A percentile compares a stretch with the other conserved stretches of the same genome.
Evolutionary conservation across 31 red algal species (phyloP).

Genomic region (Asparagopsis taxiformis): DNA sequence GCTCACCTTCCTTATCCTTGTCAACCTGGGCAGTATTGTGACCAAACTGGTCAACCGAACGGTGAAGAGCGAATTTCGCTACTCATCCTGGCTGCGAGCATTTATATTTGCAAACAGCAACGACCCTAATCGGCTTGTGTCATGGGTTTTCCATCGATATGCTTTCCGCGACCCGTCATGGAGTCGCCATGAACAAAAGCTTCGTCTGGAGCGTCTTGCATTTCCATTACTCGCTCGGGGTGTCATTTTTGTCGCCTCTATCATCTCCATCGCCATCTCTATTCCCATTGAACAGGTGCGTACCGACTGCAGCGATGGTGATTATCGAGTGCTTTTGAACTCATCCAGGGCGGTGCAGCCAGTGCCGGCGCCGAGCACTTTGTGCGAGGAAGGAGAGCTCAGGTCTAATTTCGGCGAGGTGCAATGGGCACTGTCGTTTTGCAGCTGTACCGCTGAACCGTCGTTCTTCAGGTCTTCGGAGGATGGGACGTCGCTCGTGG

Average conservation of each 20-base stretch:
- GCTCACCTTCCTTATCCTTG: conserved; percentile 21
- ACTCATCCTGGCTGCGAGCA: conserved; percentile 19
- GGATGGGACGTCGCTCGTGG: no score
- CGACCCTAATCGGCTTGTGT: conserved; percentile 17
- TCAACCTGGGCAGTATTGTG: conserved; percentile 32
- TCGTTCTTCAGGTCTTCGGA: no score
- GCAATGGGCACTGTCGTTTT: no score
- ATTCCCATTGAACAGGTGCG: conserved; percentile 15
- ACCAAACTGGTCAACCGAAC: conserved; percentile 18
- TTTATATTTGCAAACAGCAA: conserved; percentile 34
- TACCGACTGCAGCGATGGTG: conserved; percentile 10
- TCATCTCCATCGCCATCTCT: conserved; percentile 25
- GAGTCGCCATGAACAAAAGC: not conserved
- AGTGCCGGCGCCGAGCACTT: not conserved
- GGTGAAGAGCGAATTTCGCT: conserved; percentile 4
- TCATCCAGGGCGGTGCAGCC: not conserved
- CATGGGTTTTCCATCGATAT: conserved; percentile 18
- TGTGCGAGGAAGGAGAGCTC: not conserved
- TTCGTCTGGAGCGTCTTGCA: not conserved
- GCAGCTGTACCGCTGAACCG: no score
- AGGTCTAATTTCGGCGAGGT: no score
- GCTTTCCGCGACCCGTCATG: not conserved
- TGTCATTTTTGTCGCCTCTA: conserved; percentile 15
- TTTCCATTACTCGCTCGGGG: conserved; percentile 28
- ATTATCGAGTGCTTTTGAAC: conserved; percentile 7